A percentile compares a stretch with the other conserved stretches of the same genome.
Evolutionary conservation across 768 basidiomycete species (phyloP).

Genomic region (Mycena galericulata): DNA sequence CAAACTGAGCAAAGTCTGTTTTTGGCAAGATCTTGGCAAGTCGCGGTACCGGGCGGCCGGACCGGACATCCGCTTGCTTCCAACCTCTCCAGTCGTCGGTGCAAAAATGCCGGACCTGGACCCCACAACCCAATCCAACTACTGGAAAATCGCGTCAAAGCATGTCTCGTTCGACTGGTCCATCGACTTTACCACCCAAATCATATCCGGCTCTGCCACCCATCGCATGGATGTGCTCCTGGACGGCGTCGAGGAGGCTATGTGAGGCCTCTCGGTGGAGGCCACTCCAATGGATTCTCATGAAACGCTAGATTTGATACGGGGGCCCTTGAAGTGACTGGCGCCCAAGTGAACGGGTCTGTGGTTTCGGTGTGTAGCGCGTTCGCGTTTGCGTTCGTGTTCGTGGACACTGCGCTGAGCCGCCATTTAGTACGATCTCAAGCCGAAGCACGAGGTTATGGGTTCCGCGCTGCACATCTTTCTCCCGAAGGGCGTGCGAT

Average conservation of each 20-base stretch:
- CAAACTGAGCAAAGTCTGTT: too few species aligned
- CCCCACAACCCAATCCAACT: conserved; percentile 89
- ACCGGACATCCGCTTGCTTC: too few species aligned
- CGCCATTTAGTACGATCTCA: conserved; percentile 62
- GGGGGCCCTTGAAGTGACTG: conserved; percentile 69
- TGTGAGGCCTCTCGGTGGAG: too few species aligned
- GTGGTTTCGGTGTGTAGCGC: conserved; percentile 56
- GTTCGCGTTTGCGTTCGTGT: too few species aligned
- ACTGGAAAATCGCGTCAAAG: conserved; percentile 70
- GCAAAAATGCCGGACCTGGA: conserved; percentile 54
- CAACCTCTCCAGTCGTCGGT: too few species aligned
- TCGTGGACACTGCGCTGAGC: background rate
- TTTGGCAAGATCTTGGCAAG: too few species aligned
- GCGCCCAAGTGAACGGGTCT: conserved; percentile 65
- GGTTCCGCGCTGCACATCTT: conserved; percentile 81
- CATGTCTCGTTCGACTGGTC: conserved; percentile 84
- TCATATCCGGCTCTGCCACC: conserved; percentile 74
- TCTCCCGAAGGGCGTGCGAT: conserved; percentile 56
- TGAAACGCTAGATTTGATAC: conserved; percentile 74
- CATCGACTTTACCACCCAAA: conserved; percentile 75
- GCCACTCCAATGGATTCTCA: too few species aligned
- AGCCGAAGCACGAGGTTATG: conserved; percentile 74
- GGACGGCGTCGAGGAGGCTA: conserved; percentile 65
- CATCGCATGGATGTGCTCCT: conserved; percentile 71
- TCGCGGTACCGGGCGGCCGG: too few species aligned